Base-by-base conservation (phyloP, 2,329 filamentous ascomycete species). In the Metarhizium guizhouense region DNA sequence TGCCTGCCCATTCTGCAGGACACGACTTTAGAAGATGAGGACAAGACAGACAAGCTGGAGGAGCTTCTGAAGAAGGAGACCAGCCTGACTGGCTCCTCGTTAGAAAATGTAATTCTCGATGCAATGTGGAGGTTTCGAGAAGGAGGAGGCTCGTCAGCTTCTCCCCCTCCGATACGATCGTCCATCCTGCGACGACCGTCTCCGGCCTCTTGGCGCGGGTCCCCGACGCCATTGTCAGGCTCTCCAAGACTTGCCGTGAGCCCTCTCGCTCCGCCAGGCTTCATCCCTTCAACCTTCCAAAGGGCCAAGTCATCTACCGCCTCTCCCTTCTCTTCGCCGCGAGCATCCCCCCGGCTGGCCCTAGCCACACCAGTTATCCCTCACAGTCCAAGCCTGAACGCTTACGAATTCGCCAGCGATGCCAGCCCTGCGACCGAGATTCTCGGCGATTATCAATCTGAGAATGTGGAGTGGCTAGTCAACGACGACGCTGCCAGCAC, bases 401-500 rank as follows among this genome's bases (percentile, higher is more conserved):
- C 92, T 54, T 99, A 97, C 73, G 90, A 96, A 71, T 96, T 96
- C 73, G 82, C 84, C 51, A 93, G 84, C 66, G 91, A 96, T 65
- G 81, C 85, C 20, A 89, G 85, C 51, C 87, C 90, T 6, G 84
- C 88, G 18, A 85, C 86, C 48, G 92, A 97, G 66, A 88, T 89
- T 58, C 93, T 95, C 67, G 91, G 91, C 56, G 91, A 97, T 64
- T 87, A 91, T 66, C 92, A 93, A 62, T 89, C 87, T 60, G 93
- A 97, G 69, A 96, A 94, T 64, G 91, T 99, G 53, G 93, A 97
- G 71, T 97, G 93, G 94, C 80, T 97, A 49, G 90, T 96, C 62
- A 94, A 94, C 68, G 92, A 96, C 69, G 87, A 90, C 64, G 84
- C 83, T 54, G 88, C 86, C 64, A 92, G 87, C 63, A 82, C 91